phyloP scores from a whole-genome alignment of 495 filamentous ascomycete genomes.

The Penicillium chermesinum region DNA sequence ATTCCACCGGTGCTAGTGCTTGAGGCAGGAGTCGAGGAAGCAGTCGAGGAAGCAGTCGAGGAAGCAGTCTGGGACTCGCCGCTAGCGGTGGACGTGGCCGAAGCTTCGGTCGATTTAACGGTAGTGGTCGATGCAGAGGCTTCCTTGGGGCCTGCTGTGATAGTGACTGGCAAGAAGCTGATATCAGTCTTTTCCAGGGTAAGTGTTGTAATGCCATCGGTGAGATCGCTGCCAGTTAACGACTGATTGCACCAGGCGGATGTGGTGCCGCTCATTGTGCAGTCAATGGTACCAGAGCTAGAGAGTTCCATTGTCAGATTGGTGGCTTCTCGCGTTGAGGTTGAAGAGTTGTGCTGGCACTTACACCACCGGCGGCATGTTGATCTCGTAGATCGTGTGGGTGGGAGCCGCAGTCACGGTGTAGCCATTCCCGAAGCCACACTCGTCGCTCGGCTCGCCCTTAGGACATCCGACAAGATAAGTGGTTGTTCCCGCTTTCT shows the following conservation, averaged over 20 bases:
- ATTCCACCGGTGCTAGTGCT: conserved; percentile 14
- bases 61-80: background rate
- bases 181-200: conserved; percentile 13
- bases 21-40: background rate
- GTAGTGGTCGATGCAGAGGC: conserved; percentile 5
- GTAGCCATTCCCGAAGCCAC: conserved; percentile 31
- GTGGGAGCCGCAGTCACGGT: conserved; percentile 26
- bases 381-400: conserved; percentile 18
- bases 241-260: conserved; percentile 32
- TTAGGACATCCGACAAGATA: conserved; percentile 38
- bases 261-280: conserved; percentile 31
- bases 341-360: background rate
- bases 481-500: conserved; percentile 32
- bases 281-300: conserved; percentile 27
- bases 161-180: conserved; percentile 26
- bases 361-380: background rate
- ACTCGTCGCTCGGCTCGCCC: conserved; percentile 24
- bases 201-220: conserved; percentile 16
- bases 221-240: conserved; percentile 21
- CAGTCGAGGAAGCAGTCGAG: background rate
- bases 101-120: background rate
- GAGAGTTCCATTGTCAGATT: background rate
- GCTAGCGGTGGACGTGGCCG: conserved; percentile 1
- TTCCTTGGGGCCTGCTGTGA: conserved; percentile 26
- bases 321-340: background rate